These are phyloP conservation scores for Debaryomyces tyrocola DNA, from an alignment of 805 yeast genomes.

Conservation along the genomic window DNA sequence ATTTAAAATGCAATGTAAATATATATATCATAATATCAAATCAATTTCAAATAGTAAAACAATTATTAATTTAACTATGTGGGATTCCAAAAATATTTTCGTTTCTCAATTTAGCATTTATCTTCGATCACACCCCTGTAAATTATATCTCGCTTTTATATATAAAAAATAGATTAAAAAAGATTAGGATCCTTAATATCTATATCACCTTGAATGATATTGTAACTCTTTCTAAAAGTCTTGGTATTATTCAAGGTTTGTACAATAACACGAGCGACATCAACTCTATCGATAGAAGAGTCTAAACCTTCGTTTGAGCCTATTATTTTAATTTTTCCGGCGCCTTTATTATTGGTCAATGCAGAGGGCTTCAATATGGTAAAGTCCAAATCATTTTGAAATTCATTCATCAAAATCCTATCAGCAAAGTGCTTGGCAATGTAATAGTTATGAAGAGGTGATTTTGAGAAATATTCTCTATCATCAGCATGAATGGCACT, in stretches of 20 bases:
- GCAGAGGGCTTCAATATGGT: slow-evolving; percentile 59
- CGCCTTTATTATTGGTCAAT: slow-evolving; percentile 38
- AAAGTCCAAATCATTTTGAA: slow-evolving; percentile 43
- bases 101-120: no score
- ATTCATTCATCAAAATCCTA: slow-evolving; percentile 36
- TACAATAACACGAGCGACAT: slow-evolving; percentile 52
- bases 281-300: slow-evolving; percentile 44
- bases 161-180: slow-evolving; percentile 1
- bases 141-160: no score
- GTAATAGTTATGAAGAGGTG: slow-evolving; percentile 46
- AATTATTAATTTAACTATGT: no score
- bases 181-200: slow-evolving; percentile 2
- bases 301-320: slow-evolving; percentile 11
- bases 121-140: no score
- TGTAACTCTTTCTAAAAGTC: slow-evolving; percentile 44
- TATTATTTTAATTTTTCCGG: slow-evolving; percentile 46
- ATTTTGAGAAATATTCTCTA: slow-evolving; percentile 39
- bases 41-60: no score
- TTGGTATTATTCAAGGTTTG: slow-evolving; percentile 33
- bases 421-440: slow-evolving; percentile 67
- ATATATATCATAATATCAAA: no score
- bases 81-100: no score
- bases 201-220: slow-evolving; percentile 13
- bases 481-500: slow-evolving; percentile 59
- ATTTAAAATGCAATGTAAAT: no score